phyloP scores from a whole-genome alignment of 352 stramenopile genomes.

The Globisporangium emineosum region DNA sequence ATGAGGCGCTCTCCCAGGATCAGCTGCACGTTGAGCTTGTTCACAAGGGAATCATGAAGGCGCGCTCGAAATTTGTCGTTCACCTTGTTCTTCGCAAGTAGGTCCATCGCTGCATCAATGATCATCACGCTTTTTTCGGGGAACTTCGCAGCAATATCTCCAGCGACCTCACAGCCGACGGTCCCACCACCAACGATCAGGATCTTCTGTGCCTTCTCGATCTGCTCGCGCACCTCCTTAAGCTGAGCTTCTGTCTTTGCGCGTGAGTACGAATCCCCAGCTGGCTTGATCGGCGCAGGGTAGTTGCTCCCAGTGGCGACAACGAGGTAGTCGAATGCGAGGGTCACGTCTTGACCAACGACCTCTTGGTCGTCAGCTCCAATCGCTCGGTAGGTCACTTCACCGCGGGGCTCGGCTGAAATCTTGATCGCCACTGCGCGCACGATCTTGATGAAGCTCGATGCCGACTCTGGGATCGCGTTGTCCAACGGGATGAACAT shows the following conservation, averaged over 20 bases:
- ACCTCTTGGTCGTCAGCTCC: not conserved
- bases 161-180: conserved; percentile 49
- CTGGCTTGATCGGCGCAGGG: conserved; percentile 48
- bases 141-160: conserved; percentile 37
- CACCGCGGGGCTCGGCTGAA: not conserved
- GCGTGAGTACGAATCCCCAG: conserved; percentile 18
- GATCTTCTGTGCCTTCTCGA: conserved; percentile 34
- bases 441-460: not conserved
- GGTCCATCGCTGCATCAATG: conserved; percentile 20
- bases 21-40: conserved; percentile 28
- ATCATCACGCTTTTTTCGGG: conserved; percentile 47
- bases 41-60: conserved; percentile 30
- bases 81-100: conserved; percentile 31
- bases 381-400: not conserved
- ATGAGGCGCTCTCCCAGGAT: conserved; percentile 47
- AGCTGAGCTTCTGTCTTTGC: conserved; percentile 23
- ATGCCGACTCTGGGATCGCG: not conserved
- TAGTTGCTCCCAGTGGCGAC: conserved; percentile 57
- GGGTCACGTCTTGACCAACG: not conserved
- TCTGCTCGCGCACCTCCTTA: conserved; percentile 22
- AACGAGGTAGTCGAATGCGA: no score
- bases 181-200: conserved; percentile 46
- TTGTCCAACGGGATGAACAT: not conserved
- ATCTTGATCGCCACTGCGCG: not conserved
- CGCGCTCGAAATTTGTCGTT: conserved; percentile 24